These are phyloP conservation scores for Solanum virginianum DNA, from an alignment of 257 asterid species.

Conservation along the genomic window DNA sequence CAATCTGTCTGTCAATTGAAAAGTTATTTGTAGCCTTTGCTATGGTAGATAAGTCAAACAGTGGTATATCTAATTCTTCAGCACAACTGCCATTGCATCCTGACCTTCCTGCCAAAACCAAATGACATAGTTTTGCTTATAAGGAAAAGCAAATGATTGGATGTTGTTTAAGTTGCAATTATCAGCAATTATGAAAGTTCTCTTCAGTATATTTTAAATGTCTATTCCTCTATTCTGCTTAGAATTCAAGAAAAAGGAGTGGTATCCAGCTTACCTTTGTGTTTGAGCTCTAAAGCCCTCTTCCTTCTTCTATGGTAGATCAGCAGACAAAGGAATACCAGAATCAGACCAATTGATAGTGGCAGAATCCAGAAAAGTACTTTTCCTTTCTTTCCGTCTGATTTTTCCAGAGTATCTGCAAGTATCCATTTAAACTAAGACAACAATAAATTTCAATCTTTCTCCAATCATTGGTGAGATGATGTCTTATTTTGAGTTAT, in stretches of 20 bases:
- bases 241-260: background rate
- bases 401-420: background rate
- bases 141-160: background rate
- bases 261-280: background rate
- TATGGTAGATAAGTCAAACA: slow-evolving; percentile 18
- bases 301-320: background rate
- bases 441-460: background rate
- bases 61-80: slow-evolving; percentile 28
- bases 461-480: background rate
- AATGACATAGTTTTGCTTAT: background rate
- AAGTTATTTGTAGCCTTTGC: slow-evolving; percentile 25
- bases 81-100: background rate
- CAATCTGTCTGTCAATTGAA: slow-evolving; percentile 29
- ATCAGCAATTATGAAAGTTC: background rate
- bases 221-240: background rate
- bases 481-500: background rate
- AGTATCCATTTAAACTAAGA: background rate
- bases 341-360: background rate
- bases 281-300: background rate
- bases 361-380: background rate
- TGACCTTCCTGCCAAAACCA: background rate
- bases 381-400: background rate
- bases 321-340: background rate
- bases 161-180: background rate
- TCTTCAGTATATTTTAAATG: background rate